phyloP scores from a whole-genome alignment of 2,329 filamentous ascomycete genomes.

The Aureobasidium sp. region DNA sequence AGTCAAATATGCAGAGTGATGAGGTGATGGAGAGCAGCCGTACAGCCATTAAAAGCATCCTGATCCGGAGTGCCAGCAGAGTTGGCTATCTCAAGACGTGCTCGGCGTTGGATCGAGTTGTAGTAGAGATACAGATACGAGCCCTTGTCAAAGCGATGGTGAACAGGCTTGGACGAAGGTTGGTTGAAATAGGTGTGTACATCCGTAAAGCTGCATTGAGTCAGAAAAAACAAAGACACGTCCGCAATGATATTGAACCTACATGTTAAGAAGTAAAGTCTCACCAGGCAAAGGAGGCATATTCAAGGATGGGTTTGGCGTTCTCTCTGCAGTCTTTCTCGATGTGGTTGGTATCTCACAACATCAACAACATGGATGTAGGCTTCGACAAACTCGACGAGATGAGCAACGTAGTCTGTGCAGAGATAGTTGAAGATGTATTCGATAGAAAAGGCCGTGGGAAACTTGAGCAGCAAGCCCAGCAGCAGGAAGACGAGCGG shows the following conservation, averaged over 20 bases:
- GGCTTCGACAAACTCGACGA: conserved; percentile 31
- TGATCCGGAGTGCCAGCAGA: conserved; percentile 78
- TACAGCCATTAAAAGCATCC: conserved; percentile 82
- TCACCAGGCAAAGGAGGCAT: conserved; percentile 57
- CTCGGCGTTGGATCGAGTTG: conserved; percentile 70
- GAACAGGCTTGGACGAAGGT: conserved; percentile 72
- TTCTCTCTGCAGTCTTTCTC: conserved; percentile 5
- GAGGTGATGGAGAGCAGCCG: conserved; percentile 37
- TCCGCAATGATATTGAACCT: conserved; percentile 27
- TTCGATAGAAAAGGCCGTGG: conserved; percentile 24
- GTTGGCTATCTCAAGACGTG: conserved; percentile 81
- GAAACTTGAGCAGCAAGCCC: conserved; percentile 23
- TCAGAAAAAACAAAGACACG: conserved; percentile 6
- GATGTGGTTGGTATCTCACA: conserved; percentile 25
- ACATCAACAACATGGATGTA: conserved; percentile 33
- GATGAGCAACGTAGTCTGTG: conserved; percentile 30
- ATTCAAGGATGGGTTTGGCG: conserved; percentile 24
- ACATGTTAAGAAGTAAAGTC: conserved; percentile 53
- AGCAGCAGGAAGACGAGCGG: conserved; percentile 17
- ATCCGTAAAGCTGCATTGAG: conserved; percentile 72
- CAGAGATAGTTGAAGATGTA: conserved; percentile 26
- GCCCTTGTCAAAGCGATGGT: conserved; percentile 82
- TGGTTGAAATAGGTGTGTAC: conserved; percentile 82
- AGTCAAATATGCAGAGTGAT: background rate
- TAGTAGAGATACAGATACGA: conserved; percentile 87